These are phyloP conservation scores for Gamsiella multidivaricata DNA, from an alignment of 192 early-diverging fungal species.

Conservation along the genomic window DNA sequence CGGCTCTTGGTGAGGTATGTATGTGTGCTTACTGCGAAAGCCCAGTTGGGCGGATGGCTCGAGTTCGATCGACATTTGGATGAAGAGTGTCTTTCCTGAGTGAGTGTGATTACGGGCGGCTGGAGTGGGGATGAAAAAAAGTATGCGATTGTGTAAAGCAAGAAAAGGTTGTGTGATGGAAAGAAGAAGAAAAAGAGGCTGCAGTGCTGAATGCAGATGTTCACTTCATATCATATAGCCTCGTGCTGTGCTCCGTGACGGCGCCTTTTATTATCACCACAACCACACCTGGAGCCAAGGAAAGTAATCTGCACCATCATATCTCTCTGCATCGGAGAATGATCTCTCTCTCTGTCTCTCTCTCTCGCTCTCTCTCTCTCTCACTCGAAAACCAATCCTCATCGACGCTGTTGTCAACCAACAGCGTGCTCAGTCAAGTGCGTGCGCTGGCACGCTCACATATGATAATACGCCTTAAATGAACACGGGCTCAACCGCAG, in stretches of 20 bases:
- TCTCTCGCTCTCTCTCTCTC: too few relatives aligned
- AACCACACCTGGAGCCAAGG: too few relatives aligned
- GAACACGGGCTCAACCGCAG: too few relatives aligned
- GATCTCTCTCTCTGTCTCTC: too few relatives aligned
- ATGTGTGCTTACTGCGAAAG: slow-evolving; percentile 64
- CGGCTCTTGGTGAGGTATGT: neutral
- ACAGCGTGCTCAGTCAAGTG: too few relatives aligned
- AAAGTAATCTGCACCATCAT: too few relatives aligned
- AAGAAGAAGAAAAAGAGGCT: neutral
- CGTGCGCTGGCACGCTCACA: too few relatives aligned
- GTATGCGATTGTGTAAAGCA: neutral
- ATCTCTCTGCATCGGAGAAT: too few relatives aligned
- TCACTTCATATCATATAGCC: too few relatives aligned
- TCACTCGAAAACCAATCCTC: too few relatives aligned
- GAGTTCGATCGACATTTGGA: slow-evolving; percentile 68
- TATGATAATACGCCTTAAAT: too few relatives aligned
- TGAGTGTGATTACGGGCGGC: neutral
- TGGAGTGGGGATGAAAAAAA: neutral
- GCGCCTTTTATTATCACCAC: neutral
- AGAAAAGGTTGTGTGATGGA: neutral
- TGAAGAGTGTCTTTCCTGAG: neutral
- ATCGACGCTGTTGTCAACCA: too few relatives aligned
- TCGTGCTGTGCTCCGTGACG: neutral
- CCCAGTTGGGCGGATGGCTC: slow-evolving; percentile 65
- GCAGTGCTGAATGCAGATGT: neutral